Conservation (phyloP, 345 rosid species). For the Populus alba region DNA sequence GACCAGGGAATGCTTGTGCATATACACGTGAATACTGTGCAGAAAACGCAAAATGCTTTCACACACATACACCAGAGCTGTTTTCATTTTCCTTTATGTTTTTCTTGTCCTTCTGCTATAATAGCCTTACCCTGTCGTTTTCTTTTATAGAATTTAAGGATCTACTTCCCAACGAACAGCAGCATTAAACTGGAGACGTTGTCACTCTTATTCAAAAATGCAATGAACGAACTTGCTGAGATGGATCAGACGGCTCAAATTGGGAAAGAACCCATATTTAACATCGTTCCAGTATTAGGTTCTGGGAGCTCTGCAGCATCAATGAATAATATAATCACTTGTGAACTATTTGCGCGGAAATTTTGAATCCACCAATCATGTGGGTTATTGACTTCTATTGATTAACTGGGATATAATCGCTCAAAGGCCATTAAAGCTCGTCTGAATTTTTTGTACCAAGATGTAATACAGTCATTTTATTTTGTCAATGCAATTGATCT, state of each 20-base stretch:
- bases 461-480: background rate
- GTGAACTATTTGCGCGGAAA: conserved; percentile 64
- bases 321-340: conserved; percentile 59
- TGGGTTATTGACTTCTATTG: background rate
- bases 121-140: background rate
- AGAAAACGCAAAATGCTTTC: background rate
- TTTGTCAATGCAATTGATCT: background rate
- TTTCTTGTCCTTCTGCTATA: background rate
- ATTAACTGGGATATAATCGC: background rate
- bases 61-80: background rate
- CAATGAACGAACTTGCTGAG: conserved; percentile 50
- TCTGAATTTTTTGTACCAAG: background rate
- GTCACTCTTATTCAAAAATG: conserved; percentile 35
- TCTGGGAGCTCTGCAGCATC: conserved; percentile 54
- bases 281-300: conserved; percentile 64
- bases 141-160: conserved; percentile 53
- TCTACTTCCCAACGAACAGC: conserved; percentile 55
- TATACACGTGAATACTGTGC: background rate
- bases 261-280: conserved; percentile 43
- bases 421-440: background rate
- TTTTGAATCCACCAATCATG: conserved; percentile 25
- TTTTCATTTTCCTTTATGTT: background rate
- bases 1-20: background rate
- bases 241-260: conserved; percentile 19
- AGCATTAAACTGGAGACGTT: conserved; percentile 37